Percentiles rank a stretch among this genome's conserved stretches.
Conservation (phyloP, 768 basidiomycete species). For the Amanita rubescens region DNA sequence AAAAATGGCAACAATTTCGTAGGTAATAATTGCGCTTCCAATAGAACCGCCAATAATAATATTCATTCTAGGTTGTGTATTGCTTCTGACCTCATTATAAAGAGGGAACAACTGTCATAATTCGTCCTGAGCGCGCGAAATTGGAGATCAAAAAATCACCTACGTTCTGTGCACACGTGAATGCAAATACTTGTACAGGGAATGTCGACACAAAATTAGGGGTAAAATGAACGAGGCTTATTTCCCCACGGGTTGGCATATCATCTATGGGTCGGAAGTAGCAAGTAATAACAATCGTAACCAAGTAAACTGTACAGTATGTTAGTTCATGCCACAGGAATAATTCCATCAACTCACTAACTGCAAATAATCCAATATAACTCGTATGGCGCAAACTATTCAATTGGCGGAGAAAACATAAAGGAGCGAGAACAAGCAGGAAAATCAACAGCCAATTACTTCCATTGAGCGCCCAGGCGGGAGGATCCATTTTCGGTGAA, state of each 20-base stretch:
- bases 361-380: slow-evolving; percentile 86
- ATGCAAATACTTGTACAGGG: slow-evolving; percentile 91
- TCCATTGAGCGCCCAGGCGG: slow-evolving; percentile 69
- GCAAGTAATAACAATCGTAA: slow-evolving; percentile 72
- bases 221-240: slow-evolving; percentile 66
- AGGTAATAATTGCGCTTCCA: slow-evolving; percentile 73
- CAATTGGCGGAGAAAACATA: slow-evolving; percentile 76
- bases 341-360: slow-evolving; percentile 47
- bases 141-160: slow-evolving; percentile 16
- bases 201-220: slow-evolving; percentile 77
- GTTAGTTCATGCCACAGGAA: neutral
- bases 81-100: slow-evolving; percentile 82
- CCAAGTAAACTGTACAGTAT: slow-evolving; percentile 52
- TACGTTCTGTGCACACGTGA: slow-evolving; percentile 91
- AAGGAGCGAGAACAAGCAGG: slow-evolving; percentile 70
- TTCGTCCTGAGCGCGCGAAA: slow-evolving; percentile 6
- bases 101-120: slow-evolving; percentile 75
- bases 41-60: slow-evolving; percentile 82
- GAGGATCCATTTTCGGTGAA: slow-evolving; percentile 55
- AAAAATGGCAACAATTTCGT: slow-evolving; percentile 82
- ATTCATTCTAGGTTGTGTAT: slow-evolving; percentile 81
- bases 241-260: slow-evolving; percentile 55
- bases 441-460: slow-evolving; percentile 77
- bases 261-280: slow-evolving; percentile 70
- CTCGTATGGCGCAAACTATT: slow-evolving; percentile 87